Base-by-base conservation (phyloP, 345 rosid genomes). In the Orychophragmus violaceus region DNA sequence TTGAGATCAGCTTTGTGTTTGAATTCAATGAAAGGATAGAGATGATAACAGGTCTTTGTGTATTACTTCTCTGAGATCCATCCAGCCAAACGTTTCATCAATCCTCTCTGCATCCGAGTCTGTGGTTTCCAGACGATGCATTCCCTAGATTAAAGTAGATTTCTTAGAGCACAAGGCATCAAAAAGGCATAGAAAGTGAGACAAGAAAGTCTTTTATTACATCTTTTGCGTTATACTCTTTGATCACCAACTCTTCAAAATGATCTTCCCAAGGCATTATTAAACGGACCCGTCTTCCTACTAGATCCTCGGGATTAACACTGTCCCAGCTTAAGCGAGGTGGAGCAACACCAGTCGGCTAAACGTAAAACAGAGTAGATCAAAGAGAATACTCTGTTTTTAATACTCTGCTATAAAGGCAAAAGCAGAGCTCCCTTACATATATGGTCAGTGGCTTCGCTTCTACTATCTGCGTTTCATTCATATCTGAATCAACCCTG, bases 61-160 rank as follows among this genome's bases (percentile, higher is more conserved):
- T 30, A 1, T 39, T 69, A 59, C 74, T n/a, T 59, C 35, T 69
- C 52, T 69, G 13, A 69, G 0, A 69, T 69, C 74, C 2, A 50
- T 6, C 74, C 49, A 37, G 39, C 12, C 10, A 1, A 48, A 22
- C 11, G 1, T 9, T 0, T 23, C 57, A 44, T 71, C 69, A 19
- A 36, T 22, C 29, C 55, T 57, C 62, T 53, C 39, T 46, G 30
- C 70, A 17, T 33, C 12, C 16, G 58, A 0, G 13, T 30, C 28
- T 41, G 5, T 0, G 3, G 0, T 6, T 51, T 5, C 3, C 1
- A 70, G 0, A 6, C 21, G 28, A 70, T 70, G 75, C 49, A 7
- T 42, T 16, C 24, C 69, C 75, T 71, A 14, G 8, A 50, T 5
- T 3, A 30, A 46, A 37, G 9, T 61, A 61, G 23, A 29, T 12